phyloP scores from a whole-genome alignment of 345 rosid species.

The Trapa bicornis region DNA sequence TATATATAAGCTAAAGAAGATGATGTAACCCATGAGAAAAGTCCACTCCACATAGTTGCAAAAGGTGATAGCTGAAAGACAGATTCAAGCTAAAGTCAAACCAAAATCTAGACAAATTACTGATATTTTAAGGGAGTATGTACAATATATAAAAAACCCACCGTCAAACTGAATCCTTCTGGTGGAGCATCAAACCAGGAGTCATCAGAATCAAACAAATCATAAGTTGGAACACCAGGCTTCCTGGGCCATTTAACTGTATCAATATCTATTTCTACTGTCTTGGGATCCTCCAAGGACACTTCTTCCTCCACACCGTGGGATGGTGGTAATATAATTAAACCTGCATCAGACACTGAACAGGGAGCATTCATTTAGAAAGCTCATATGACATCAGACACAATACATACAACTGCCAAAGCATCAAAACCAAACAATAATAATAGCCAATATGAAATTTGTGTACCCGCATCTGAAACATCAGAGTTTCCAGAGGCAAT shows the following conservation, averaged over 20 bases:
- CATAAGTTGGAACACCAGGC: slow-evolving; percentile 42
- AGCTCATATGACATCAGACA: slow-evolving; percentile 5
- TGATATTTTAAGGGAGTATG: not conserved
- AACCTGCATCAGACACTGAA: slow-evolving; percentile 58
- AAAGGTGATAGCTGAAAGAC: slow-evolving; percentile 59
- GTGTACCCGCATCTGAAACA: slow-evolving; percentile 46
- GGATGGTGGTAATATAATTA: slow-evolving; percentile 43
- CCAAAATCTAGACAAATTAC: not conserved
- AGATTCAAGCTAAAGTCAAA: not conserved
- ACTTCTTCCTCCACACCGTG: slow-evolving; percentile 26
- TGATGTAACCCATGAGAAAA: slow-evolving; percentile 84
- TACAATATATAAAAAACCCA: slow-evolving; percentile 23
- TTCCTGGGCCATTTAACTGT: slow-evolving; percentile 54
- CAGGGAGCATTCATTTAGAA: slow-evolving; percentile 3
- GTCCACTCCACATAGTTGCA: slow-evolving; percentile 78
- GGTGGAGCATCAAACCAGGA: slow-evolving; percentile 83
- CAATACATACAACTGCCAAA: slow-evolving; percentile 1
- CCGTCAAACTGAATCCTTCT: slow-evolving; percentile 61
- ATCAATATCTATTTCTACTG: slow-evolving; percentile 28
- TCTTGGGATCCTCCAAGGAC: slow-evolving; percentile 15
- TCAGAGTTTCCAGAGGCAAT: slow-evolving; percentile 47
- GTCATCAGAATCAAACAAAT: slow-evolving; percentile 58
- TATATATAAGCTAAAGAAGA: slow-evolving; percentile 80
- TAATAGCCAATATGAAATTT: slow-evolving; percentile 6
- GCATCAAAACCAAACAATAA: not conserved